Base-by-base conservation (phyloP, 2,329 filamentous ascomycete species). In the Phyllosticta citriasiana region DNA sequence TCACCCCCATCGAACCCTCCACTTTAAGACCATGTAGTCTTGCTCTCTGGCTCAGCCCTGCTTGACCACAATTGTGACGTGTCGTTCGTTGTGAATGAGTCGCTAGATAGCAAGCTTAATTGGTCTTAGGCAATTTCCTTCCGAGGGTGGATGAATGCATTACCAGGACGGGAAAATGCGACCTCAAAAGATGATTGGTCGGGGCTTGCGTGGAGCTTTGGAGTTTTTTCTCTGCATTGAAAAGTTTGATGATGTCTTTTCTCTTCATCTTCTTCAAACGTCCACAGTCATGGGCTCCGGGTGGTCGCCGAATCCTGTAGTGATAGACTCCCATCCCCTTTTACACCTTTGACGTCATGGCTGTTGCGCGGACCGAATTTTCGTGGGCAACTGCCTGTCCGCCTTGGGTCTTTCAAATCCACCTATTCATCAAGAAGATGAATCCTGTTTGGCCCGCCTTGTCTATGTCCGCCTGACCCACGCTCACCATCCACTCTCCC, bases 401-500 rank as follows among this genome's bases (percentile, higher is more conserved):
- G n/a, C n/a, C 40, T 6, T 40, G 33, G n/a, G 6, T n/a, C n/a
- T 4, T n/a, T 47, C 12, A 47, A n/a, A n/a, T 14, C 40, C 40
- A 47, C 4, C 40, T 47, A 4, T 47, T n/a, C 12, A 47, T n/a
- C 40, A 47, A n/a, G 16, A 14, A 47, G 14, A 47, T 47, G 40
- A 47, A 47, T 16, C 40, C 40, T 5, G 6, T 47, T n/a, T n/a
- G 2, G 12, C 6, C 16, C 40, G 66, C 50, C 63, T 77, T 71
- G 1, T 76, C 77, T 10, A 71, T 72, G 9, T 16, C 2, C 14
- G 66, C 50, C 63, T 77, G 71, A 1, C 76, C 77, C 12, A 71
- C 72, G 9, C 69, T 74, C 16, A 79, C 72, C 64, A 76, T 74
- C 75, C 76, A 89, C 59, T 84, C 82, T 3, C 88, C n/a, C 87